phyloP scores from a whole-genome alignment of 2,329 filamentous ascomycete genomes.

The Pseudovirgaria hyperparasitica region DNA sequence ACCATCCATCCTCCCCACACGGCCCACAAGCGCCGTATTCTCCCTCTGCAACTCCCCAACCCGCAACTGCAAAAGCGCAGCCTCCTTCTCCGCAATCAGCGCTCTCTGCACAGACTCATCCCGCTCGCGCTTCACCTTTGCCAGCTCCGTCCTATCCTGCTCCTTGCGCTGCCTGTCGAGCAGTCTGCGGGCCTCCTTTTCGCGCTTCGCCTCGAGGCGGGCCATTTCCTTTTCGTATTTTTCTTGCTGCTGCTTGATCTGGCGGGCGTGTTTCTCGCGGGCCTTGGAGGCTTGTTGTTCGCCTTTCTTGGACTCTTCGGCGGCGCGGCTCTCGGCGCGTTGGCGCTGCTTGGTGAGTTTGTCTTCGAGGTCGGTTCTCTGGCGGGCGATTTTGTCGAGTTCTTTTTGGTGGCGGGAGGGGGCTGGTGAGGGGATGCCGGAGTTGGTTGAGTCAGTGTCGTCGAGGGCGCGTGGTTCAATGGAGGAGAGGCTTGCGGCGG shows the following conservation, averaged over 20 bases:
- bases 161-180: slow-evolving; percentile 53
- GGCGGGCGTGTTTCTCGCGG: slow-evolving; percentile 49
- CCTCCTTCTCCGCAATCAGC: slow-evolving; percentile 35
- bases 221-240: slow-evolving; percentile 35
- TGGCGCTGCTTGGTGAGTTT: slow-evolving; percentile 46
- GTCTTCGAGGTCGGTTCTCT: slow-evolving; percentile 48
- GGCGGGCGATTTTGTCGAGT: slow-evolving; percentile 49
- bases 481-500: slow-evolving; percentile 10
- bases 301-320: slow-evolving; percentile 21
- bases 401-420: slow-evolving; percentile 43
- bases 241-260: slow-evolving; percentile 31
- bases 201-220: slow-evolving; percentile 55
- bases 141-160: slow-evolving; percentile 37
- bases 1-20: slow-evolving; percentile 27
- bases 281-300: slow-evolving; percentile 44
- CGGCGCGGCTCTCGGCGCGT: slow-evolving; percentile 28
- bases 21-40: slow-evolving; percentile 39
- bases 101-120: slow-evolving; percentile 34
- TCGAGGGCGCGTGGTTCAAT: slow-evolving; percentile 3
- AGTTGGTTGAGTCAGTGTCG: slow-evolving; percentile 5
- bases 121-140: slow-evolving; percentile 33
- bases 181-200: slow-evolving; percentile 49
- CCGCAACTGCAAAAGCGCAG: slow-evolving; percentile 36
- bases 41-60: slow-evolving; percentile 44
- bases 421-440: too few species aligned